Evolutionary conservation across 2,329 filamentous ascomycete species (phyloP).

Genomic region (Alternaria gansuensis): DNA sequence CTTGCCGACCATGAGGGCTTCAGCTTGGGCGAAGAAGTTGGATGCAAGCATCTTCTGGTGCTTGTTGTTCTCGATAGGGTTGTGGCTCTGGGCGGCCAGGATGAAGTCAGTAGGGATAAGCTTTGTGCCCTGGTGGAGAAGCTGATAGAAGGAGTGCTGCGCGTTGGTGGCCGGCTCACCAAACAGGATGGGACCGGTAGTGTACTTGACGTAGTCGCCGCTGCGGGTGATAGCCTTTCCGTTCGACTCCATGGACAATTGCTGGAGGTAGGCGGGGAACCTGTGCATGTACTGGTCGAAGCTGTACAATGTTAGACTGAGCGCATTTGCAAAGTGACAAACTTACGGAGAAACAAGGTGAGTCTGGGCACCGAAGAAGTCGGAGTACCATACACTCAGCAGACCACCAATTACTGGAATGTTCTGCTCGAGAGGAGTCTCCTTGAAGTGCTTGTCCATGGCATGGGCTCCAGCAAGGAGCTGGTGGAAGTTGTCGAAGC

Average conservation of each 20-base stretch:
- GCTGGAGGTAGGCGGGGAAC: conserved; percentile 98
- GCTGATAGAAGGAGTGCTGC: conserved; percentile 99
- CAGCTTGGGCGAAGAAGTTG: conserved; percentile 89
- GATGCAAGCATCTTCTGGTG: conserved; percentile 97
- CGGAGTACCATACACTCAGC: conserved; percentile 96
- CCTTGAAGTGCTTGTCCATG: conserved; percentile 98
- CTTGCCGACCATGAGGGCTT: conserved; percentile 92
- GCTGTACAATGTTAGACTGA: conserved; percentile 54
- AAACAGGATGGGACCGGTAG: conserved; percentile 93
- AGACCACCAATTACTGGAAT: conserved; percentile 93
- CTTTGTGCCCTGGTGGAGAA: conserved; percentile 98
- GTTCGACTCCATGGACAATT: conserved; percentile 99
- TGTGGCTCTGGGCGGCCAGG: conserved; percentile 94
- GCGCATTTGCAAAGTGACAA: background rate
- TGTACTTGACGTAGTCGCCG: conserved; percentile 92
- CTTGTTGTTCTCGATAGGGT: conserved; percentile 88
- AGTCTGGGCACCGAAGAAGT: conserved; percentile 98
- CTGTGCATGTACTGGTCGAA: conserved; percentile 99
- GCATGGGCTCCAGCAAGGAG: conserved; percentile 94
- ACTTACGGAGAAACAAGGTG: conserved; percentile 93
- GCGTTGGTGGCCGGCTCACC: conserved; percentile 99
- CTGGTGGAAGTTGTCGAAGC: conserved; percentile 96
- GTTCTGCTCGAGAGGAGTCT: conserved; percentile 90
- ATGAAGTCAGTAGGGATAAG: conserved; percentile 99
- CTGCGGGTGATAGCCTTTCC: conserved; percentile 95